Conservation (phyloP, 2,329 filamentous ascomycete species). For the Alternaria conjuncta region DNA sequence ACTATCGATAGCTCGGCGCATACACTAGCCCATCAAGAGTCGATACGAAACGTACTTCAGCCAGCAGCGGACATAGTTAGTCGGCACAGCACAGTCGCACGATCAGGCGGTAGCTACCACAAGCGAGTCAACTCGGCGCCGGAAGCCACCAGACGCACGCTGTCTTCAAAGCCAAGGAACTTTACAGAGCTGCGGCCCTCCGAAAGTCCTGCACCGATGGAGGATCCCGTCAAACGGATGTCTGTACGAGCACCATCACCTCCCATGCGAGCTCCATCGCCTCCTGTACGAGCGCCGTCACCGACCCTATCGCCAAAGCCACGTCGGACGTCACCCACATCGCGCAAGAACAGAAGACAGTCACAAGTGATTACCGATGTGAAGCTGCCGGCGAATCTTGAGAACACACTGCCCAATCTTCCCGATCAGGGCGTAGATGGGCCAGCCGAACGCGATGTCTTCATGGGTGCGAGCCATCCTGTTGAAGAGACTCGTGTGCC, state of each 20-base stretch:
- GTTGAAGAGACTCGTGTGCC: slow-evolving; percentile 29
- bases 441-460: slow-evolving; percentile 13
- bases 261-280: slow-evolving; percentile 12
- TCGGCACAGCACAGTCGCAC: slow-evolving; percentile 33
- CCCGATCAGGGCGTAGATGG: slow-evolving; percentile 11
- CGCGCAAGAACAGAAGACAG: slow-evolving; percentile 19
- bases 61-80: slow-evolving; percentile 45
- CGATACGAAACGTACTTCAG: slow-evolving; percentile 39
- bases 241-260: background rate
- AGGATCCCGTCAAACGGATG: background rate
- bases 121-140: slow-evolving; percentile 46
- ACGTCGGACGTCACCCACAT: slow-evolving; percentile 21
- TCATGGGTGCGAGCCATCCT: slow-evolving; percentile 20
- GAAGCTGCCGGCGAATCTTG: slow-evolving; percentile 19
- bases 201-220: slow-evolving; percentile 22
- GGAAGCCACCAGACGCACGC: slow-evolving; percentile 25
- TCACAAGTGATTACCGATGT: slow-evolving; percentile 4
- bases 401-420: slow-evolving; percentile 32
- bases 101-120: slow-evolving; percentile 24
- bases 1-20: slow-evolving; percentile 38
- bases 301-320: slow-evolving; percentile 26
- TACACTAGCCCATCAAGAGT: slow-evolving; percentile 42
- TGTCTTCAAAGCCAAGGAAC: slow-evolving; percentile 19
- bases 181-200: slow-evolving; percentile 33
- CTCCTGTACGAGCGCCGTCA: slow-evolving; percentile 17